Percentiles rank a stretch among this genome's conserved stretches.
phyloP scores from a whole-genome alignment of 495 filamentous ascomycete genomes.

The Acidiella bohemica region DNA sequence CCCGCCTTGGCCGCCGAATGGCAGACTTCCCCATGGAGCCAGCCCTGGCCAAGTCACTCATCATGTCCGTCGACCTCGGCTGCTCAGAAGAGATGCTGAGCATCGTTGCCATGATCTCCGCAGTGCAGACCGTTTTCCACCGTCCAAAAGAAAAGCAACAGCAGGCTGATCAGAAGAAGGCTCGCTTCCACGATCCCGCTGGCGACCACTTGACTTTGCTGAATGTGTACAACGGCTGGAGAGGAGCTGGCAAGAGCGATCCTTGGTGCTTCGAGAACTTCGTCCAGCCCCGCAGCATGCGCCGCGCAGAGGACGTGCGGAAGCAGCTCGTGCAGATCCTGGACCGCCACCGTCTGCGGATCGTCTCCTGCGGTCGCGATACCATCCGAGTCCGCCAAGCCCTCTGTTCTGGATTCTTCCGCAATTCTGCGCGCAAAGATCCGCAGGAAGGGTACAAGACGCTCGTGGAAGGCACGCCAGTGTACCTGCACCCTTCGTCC shows the following conservation, averaged over 20 bases:
- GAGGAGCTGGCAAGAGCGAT: slow-evolving; percentile 60
- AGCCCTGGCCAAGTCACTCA: slow-evolving; percentile 74
- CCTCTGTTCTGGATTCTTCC: slow-evolving; percentile 87
- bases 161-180: slow-evolving; percentile 93
- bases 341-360: slow-evolving; percentile 69
- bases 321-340: slow-evolving; percentile 88
- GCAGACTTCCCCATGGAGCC: slow-evolving; percentile 96
- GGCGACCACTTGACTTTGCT: slow-evolving; percentile 90
- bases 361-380: slow-evolving; percentile 73
- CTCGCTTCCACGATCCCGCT: slow-evolving; percentile 89
- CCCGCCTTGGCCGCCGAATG: slow-evolving; percentile 88
- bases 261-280: slow-evolving; percentile 98
- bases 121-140: slow-evolving; percentile 71
- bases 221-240: slow-evolving; percentile 96
- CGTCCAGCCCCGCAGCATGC: slow-evolving; percentile 80
- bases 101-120: slow-evolving; percentile 87
- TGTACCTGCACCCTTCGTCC: slow-evolving; percentile 82
- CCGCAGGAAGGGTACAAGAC: slow-evolving; percentile 96
- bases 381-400: slow-evolving; percentile 83
- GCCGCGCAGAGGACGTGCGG: slow-evolving; percentile 79
- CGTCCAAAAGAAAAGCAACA: slow-evolving; percentile 92
- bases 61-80: slow-evolving; percentile 69
- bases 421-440: slow-evolving; percentile 88
- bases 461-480: slow-evolving; percentile 83
- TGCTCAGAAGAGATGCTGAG: slow-evolving; percentile 89